These are phyloP conservation scores for Plantago major DNA, from an alignment of 257 asterid genomes.

Conservation along the genomic window DNA sequence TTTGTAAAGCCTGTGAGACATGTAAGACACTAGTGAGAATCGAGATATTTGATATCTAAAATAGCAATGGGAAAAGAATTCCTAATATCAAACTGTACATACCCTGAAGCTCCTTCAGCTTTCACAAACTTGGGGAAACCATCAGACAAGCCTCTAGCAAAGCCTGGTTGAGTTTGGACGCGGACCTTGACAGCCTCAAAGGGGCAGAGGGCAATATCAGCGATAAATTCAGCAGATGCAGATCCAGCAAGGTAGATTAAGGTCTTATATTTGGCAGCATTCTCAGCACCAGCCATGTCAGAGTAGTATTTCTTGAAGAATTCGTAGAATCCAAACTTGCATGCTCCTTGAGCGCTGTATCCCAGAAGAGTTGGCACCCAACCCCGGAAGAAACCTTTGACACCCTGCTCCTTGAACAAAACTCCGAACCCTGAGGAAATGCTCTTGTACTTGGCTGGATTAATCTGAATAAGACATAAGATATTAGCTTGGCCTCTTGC, in stretches of 20 bases:
- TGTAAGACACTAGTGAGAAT: not conserved
- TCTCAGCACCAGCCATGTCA: slow-evolving; percentile 72
- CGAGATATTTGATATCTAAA: not conserved
- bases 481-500: not conserved
- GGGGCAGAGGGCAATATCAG: slow-evolving; percentile 79
- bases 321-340: slow-evolving; percentile 73
- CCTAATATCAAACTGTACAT: not conserved
- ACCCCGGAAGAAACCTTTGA: slow-evolving; percentile 64
- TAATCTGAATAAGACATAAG: slow-evolving; percentile 39
- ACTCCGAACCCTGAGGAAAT: slow-evolving; percentile 55
- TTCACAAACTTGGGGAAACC: slow-evolving; percentile 66
- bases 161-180: slow-evolving; percentile 82
- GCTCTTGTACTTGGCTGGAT: slow-evolving; percentile 74
- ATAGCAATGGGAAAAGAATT: not conserved
- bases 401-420: slow-evolving; percentile 66
- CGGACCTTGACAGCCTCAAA: slow-evolving; percentile 87
- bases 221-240: slow-evolving; percentile 79
- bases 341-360: slow-evolving; percentile 84
- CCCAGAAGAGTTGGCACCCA: slow-evolving; percentile 88
- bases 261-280: slow-evolving; percentile 75
- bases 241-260: slow-evolving; percentile 79
- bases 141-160: slow-evolving; percentile 78
- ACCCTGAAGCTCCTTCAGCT: slow-evolving; percentile 74
- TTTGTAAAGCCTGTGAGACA: slow-evolving; percentile 60
- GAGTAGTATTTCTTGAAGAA: slow-evolving; percentile 72